A percentile compares a stretch with the other conserved stretches of the same genome.
These are phyloP conservation scores for Corchorus capsularis DNA, from an alignment of 345 rosid genomes.

Conservation along the genomic window DNA sequence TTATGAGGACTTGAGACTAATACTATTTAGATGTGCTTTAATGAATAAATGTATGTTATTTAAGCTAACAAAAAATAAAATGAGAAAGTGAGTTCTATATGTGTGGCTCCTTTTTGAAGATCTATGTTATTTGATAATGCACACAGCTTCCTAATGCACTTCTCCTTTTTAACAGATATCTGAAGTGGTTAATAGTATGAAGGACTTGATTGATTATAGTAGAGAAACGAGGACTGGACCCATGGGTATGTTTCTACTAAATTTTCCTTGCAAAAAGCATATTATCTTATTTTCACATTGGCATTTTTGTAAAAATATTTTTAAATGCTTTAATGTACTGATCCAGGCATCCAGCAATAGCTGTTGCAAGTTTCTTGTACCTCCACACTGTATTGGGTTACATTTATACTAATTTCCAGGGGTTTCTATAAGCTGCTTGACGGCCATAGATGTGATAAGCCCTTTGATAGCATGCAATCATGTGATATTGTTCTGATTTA, in stretches of 20 bases:
- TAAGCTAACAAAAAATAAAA: background rate
- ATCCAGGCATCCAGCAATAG: background rate
- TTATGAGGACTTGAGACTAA: background rate
- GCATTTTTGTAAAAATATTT: background rate
- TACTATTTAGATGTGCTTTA: background rate
- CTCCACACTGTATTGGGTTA: background rate
- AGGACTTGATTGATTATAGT: constrained; percentile 98
- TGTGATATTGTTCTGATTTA: too few species aligned
- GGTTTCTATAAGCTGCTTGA: too few species aligned
- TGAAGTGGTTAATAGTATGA: constrained; percentile 99
- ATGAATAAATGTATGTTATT: background rate
- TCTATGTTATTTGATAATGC: background rate
- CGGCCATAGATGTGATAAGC: too few species aligned
- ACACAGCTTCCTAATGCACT: background rate
- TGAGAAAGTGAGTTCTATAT: background rate
- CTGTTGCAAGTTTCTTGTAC: background rate
- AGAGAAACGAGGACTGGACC: constrained; percentile 91
- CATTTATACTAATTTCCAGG: background rate
- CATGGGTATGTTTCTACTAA: constrained; percentile 66
- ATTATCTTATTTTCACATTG: background rate
- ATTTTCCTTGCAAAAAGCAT: background rate
- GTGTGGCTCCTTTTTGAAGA: background rate
- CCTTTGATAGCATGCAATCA: too few species aligned
- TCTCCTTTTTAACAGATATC: constrained; percentile 59
- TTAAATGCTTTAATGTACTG: constrained; percentile 2